Evolutionary conservation across 1,139 yeast genomes (phyloP).

Genomic region (Zygoascus hellenicus): DNA sequence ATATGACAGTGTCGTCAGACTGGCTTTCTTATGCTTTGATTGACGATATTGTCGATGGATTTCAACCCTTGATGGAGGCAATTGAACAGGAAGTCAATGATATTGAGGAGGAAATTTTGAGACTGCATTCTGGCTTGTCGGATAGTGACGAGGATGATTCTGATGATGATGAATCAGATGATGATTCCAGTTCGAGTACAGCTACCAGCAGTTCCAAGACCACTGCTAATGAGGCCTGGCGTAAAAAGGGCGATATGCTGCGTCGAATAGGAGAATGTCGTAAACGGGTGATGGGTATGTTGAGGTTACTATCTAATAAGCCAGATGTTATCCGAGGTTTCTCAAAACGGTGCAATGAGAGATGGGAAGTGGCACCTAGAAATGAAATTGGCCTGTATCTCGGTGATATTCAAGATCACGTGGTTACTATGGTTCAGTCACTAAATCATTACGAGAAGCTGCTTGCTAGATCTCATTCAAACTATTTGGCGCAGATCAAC

Average conservation of each 20-base stretch:
- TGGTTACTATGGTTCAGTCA: conserved; percentile 90
- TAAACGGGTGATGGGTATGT: conserved; percentile 84
- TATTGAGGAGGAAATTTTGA: conserved; percentile 84
- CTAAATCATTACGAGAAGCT: conserved; percentile 90
- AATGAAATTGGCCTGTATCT: conserved; percentile 82
- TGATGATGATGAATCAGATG: conserved; percentile 35
- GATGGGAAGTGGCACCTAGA: conserved; percentile 68
- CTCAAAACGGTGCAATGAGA: conserved; percentile 83
- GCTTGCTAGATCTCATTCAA: conserved; percentile 87
- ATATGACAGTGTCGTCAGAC: conserved; percentile 83
- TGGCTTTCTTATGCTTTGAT: conserved; percentile 97
- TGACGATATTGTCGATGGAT: conserved; percentile 95
- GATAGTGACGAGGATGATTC: conserved; percentile 41
- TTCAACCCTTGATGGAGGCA: conserved; percentile 92
- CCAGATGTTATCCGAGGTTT: conserved; percentile 97
- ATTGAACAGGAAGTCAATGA: conserved; percentile 86
- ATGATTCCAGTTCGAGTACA: conserved; percentile 16
- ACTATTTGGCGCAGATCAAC: conserved; percentile 91
- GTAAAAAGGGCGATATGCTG: conserved; percentile 88
- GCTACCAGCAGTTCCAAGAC: conserved; percentile 30
- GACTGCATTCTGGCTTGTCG: conserved; percentile 69
- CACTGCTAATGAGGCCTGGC: conserved; percentile 67
- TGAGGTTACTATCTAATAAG: conserved; percentile 79
- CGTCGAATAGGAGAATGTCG: conserved; percentile 93
- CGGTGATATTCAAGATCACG: conserved; percentile 84